Evolutionary conservation across 176 grass and related monocot species (phyloP).

Genomic region (Rhynchospora tenuis): DNA sequence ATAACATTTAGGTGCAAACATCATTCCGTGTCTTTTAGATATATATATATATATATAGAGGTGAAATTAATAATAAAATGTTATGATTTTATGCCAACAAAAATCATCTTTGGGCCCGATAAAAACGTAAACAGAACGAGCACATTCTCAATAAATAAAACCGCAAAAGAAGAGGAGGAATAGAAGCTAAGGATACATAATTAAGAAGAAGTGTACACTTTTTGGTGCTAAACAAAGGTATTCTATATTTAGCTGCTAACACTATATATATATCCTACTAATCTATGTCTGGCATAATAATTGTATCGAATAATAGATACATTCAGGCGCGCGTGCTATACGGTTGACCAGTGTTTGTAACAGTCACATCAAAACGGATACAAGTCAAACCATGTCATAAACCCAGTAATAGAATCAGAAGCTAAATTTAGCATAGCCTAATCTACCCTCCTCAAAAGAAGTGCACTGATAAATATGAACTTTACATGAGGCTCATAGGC

Average conservation of each 20-base stretch:
- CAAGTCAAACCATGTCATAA: slow-evolving; percentile 23
- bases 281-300: slow-evolving; percentile 1
- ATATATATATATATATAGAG: background rate
- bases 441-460: background rate
- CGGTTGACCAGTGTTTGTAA: slow-evolving; percentile 13
- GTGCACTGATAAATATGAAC: slow-evolving; percentile 5
- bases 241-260: slow-evolving; percentile 4
- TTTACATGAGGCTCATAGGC: background rate
- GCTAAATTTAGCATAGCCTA: slow-evolving; percentile 18
- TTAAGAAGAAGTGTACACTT: background rate
- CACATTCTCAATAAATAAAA: background rate
- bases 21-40: too few species aligned
- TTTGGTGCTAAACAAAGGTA: background rate
- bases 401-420: slow-evolving; percentile 11
- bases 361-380: slow-evolving; percentile 10
- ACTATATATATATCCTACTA: slow-evolving; percentile 11
- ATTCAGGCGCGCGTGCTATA: slow-evolving; percentile 23
- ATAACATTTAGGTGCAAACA: too few species aligned
- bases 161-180: background rate
- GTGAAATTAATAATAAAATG: background rate
- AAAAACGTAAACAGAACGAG: background rate
- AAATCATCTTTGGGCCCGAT: background rate
- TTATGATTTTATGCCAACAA: slow-evolving; percentile 4
- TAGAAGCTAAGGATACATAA: background rate
- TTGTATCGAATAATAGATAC: slow-evolving; percentile 8